Conservation (phyloP, 2,329 filamentous ascomycete species). For the Tolypocladium cylindrosporum region DNA sequence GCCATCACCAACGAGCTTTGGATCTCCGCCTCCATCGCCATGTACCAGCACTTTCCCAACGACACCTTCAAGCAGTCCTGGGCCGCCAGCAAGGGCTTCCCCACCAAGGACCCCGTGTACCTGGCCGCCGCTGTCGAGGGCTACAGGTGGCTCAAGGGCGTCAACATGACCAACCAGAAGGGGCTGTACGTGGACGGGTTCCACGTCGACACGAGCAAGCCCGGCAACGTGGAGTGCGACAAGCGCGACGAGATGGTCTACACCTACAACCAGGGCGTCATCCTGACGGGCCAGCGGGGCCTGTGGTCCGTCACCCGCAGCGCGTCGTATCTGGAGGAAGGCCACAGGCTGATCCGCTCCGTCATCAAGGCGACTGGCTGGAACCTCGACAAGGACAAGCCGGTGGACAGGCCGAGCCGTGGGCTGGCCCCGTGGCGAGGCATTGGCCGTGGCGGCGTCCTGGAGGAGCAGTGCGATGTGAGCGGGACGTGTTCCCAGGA, state of each 20-base stretch:
- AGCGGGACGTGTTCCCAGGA: conserved; percentile 69
- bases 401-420: conserved; percentile 29
- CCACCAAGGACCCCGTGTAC: conserved; percentile 48
- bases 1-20: conserved; percentile 91
- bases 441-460: conserved; percentile 65
- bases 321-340: conserved; percentile 63
- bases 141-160: conserved; percentile 69
- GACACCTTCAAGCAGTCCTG: conserved; percentile 67
- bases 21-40: conserved; percentile 72
- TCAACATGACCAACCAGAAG: conserved; percentile 68
- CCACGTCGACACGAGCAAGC: conserved; percentile 57
- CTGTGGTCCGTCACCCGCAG: conserved; percentile 72
- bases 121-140: conserved; percentile 64
- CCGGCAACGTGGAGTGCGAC: conserved; percentile 66
- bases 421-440: conserved; percentile 55
- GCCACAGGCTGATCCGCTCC: conserved; percentile 63
- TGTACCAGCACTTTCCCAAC: conserved; percentile 85
- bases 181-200: conserved; percentile 83
- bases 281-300: conserved; percentile 71
- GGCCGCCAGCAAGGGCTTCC: conserved; percentile 14
- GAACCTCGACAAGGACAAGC: conserved; percentile 33
- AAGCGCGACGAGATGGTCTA: conserved; percentile 80
- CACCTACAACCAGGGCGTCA: conserved; percentile 90
- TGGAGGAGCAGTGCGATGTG: conserved; percentile 79
- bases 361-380: conserved; percentile 76